Conservation (phyloP, 257 asterid species). For the Leonotis leonurus region DNA sequence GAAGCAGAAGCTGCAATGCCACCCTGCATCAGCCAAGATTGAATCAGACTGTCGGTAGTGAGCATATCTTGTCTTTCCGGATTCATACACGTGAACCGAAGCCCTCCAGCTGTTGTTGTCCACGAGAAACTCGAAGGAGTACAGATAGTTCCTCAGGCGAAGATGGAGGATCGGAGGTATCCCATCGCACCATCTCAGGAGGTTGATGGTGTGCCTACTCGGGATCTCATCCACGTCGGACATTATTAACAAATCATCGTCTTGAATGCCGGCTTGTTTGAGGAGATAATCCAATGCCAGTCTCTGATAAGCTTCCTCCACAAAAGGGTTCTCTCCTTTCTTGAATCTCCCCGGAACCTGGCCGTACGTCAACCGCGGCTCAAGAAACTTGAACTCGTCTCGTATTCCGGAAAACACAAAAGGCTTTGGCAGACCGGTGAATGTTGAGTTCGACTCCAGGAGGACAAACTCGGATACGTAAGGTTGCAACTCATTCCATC, state of each 20-base stretch:
- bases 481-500: constrained; percentile 81
- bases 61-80: constrained; percentile 76
- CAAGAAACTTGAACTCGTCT: constrained; percentile 53
- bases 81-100: constrained; percentile 56
- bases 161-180: constrained; percentile 71
- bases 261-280: constrained; percentile 75
- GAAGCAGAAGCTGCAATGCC: constrained; percentile 90
- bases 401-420: constrained; percentile 39
- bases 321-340: constrained; percentile 70
- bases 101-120: constrained; percentile 83
- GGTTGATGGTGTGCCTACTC: constrained; percentile 66
- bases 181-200: constrained; percentile 75
- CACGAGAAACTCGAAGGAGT: constrained; percentile 71
- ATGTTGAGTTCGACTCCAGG: constrained; percentile 80
- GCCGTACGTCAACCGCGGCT: constrained; percentile 66
- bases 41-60: constrained; percentile 71
- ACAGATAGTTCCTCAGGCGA: constrained; percentile 63
- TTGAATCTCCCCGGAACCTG: constrained; percentile 65
- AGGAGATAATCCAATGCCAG: constrained; percentile 76
- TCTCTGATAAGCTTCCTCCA: constrained; percentile 83
- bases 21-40: constrained; percentile 64
- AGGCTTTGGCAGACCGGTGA: constrained; percentile 71
- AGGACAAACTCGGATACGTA: constrained; percentile 63
- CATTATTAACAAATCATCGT: constrained; percentile 71
- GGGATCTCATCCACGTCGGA: constrained; percentile 82